Evolutionary conservation across 2,329 filamentous ascomycete species (phyloP).

Genomic region (Monosporascus sp.): DNA sequence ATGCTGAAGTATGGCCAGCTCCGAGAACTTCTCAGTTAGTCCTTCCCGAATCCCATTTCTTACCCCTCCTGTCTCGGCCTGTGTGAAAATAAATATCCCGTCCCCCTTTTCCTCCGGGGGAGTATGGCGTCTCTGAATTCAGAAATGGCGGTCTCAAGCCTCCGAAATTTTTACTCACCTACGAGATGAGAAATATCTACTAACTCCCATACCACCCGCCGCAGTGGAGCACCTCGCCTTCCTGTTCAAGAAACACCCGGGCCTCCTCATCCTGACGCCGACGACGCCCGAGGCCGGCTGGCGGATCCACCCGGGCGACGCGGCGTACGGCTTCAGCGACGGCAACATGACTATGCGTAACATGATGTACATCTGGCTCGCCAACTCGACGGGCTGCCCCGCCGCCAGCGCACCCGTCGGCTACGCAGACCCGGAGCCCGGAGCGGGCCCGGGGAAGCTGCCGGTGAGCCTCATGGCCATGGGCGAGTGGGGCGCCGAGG

Average conservation of each 20-base stretch:
- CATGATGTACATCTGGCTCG: constrained; percentile 83
- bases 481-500: constrained; percentile 63
- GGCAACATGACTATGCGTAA: constrained; percentile 66
- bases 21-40: constrained; percentile 57
- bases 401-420: constrained; percentile 71
- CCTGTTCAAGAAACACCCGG: constrained; percentile 61
- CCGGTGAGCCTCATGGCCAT: constrained; percentile 59
- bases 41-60: too few species aligned
- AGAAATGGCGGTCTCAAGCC: too few species aligned
- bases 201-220: constrained; percentile 56
- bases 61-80: not conserved
- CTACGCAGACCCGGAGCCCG: constrained; percentile 55
- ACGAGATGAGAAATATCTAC: too few species aligned
- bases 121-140: too few species aligned
- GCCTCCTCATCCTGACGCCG: constrained; percentile 73
- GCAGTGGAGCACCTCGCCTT: constrained; percentile 26
- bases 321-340: constrained; percentile 69
- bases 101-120: not conserved
- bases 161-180: too few species aligned
- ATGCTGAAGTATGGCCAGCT: constrained; percentile 69
- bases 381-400: constrained; percentile 77
- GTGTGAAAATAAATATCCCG: not conserved
- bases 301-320: constrained; percentile 54
- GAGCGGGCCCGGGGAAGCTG: constrained; percentile 53
- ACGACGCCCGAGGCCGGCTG: constrained; percentile 73